These are phyloP conservation scores for Chloris gayana DNA, from an alignment of 176 grass and related monocot species.

Conservation along the genomic window DNA sequence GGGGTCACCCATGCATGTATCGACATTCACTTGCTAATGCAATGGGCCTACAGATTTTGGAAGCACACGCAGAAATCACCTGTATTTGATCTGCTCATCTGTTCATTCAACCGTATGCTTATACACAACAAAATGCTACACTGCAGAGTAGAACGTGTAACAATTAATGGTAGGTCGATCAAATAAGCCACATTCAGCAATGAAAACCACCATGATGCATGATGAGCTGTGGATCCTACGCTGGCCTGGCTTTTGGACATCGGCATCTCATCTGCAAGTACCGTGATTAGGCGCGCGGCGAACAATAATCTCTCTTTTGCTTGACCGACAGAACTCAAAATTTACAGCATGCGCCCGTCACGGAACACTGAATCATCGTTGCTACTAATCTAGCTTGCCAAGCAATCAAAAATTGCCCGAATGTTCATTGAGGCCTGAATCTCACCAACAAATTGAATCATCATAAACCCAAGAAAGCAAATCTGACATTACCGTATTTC, in stretches of 20 bases:
- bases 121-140: neutral
- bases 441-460: neutral
- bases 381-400: too few relatives aligned
- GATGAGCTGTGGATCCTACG: neutral
- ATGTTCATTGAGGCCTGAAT: neutral
- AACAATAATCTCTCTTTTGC: too few relatives aligned
- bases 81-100: neutral
- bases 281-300: too few relatives aligned
- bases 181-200: neutral
- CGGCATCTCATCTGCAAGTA: too few relatives aligned
- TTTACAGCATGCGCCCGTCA: too few relatives aligned
- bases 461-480: neutral
- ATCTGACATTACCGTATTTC: neutral
- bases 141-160: neutral
- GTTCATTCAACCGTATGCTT: neutral
- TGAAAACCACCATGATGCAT: neutral
- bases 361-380: too few relatives aligned
- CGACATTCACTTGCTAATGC: slow-evolving; percentile 3
- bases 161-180: neutral
- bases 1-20: neutral
- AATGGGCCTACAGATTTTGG: neutral
- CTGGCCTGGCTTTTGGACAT: too few relatives aligned
- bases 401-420: too few relatives aligned
- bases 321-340: too few relatives aligned
- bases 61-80: neutral